Evolutionary conservation across 78 protist genomes (phyloP).

Genomic region (Parvularia atlantis): DNA sequence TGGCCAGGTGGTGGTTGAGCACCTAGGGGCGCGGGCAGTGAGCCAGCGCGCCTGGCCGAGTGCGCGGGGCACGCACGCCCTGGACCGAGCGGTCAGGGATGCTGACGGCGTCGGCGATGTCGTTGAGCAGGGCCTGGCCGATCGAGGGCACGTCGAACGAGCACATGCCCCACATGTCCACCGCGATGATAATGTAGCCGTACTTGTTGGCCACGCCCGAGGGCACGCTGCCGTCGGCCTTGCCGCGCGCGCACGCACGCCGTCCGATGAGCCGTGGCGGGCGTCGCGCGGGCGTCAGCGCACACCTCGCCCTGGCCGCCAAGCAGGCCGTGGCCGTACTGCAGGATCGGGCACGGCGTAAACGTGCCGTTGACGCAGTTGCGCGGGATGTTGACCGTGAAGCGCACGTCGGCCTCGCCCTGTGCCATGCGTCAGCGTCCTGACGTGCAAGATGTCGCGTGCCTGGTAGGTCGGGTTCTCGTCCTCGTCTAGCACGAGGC

Average conservation of each 20-base stretch:
- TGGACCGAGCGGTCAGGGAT: conserved; percentile 1
- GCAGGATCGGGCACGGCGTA: too few relatives aligned
- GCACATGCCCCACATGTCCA: conserved; percentile 4
- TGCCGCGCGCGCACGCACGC: too few relatives aligned
- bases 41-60: too few relatives aligned
- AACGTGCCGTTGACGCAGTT: too few relatives aligned
- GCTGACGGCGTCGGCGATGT: background rate
- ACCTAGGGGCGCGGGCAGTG: background rate
- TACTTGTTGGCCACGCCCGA: background rate
- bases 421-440: too few relatives aligned
- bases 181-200: background rate
- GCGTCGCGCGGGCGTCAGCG: too few relatives aligned
- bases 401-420: too few relatives aligned
- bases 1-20: background rate
- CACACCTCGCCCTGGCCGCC: conserved; percentile 1
- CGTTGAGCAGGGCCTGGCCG: background rate
- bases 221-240: background rate
- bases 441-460: too few relatives aligned
- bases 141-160: background rate
- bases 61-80: background rate
- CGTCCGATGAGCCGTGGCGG: too few relatives aligned
- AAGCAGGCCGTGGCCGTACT: conserved; percentile 11
- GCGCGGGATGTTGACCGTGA: too few relatives aligned
- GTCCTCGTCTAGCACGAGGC: background rate
- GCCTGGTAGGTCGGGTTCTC: too few relatives aligned